phyloP scores from a whole-genome alignment of 108 stramenopile species.

The Nitzschia sp. region DNA sequence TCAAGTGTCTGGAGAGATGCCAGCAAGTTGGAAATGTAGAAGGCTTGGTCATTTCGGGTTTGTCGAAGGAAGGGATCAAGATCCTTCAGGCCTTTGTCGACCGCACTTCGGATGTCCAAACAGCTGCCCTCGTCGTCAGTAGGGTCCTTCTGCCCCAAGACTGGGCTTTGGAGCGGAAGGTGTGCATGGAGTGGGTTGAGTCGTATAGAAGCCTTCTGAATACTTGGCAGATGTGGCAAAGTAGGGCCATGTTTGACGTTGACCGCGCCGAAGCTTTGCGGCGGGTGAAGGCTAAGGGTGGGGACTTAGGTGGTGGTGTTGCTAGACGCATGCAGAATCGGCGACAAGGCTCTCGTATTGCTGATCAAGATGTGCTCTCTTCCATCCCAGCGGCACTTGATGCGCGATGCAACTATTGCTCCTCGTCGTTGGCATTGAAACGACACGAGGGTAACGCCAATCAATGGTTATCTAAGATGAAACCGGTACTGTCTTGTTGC shows the following conservation, averaged over 20 bases:
- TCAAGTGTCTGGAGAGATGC: constrained; percentile 53
- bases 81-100: constrained; percentile 81
- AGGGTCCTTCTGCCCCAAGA: constrained; percentile 69
- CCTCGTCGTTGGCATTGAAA: constrained; percentile 61
- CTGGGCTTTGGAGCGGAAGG: constrained; percentile 59
- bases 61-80: constrained; percentile 70
- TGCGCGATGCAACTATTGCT: constrained; percentile 89
- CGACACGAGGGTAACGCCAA: constrained; percentile 69
- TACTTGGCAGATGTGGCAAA: constrained; percentile 81
- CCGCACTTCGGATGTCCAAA: constrained; percentile 69
- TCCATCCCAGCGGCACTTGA: constrained; percentile 51
- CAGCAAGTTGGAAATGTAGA: constrained; percentile 67
- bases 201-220: constrained; percentile 71
- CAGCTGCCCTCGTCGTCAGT: constrained; percentile 73
- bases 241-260: constrained; percentile 79
- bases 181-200: constrained; percentile 81
- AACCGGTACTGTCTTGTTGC: constrained; percentile 84
- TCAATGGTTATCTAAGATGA: constrained; percentile 80
- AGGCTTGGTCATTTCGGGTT: constrained; percentile 76
- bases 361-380: constrained; percentile 35
- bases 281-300: constrained; percentile 34
- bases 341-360: constrained; percentile 26
- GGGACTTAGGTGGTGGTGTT: not conserved
- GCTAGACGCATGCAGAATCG: constrained; percentile 1
- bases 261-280: constrained; percentile 69